Percentiles rank a stretch among this genome's conserved stretches.
Conservation (phyloP, 176 grass and related monocot species). For the Carex parvula region DNA sequence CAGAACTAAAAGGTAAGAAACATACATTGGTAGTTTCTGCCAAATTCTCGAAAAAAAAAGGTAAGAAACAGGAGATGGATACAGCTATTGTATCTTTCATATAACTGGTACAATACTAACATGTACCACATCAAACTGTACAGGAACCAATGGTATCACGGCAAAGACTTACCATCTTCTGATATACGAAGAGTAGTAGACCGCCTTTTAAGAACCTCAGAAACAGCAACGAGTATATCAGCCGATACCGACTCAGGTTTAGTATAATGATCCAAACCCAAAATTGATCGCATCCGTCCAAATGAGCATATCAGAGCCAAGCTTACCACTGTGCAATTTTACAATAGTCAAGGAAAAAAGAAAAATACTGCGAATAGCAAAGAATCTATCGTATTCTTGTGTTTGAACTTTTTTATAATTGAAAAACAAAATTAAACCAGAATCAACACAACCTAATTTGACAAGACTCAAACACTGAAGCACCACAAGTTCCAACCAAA, state of each 20-base stretch:
- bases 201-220: slow-evolving; percentile 49
- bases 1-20: slow-evolving; percentile 2
- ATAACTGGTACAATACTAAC: background rate
- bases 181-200: slow-evolving; percentile 60
- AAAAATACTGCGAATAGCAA: slow-evolving; percentile 9
- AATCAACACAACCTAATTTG: background rate
- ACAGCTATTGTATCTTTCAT: slow-evolving; percentile 1
- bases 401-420: background rate
- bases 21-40: background rate
- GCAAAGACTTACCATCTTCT: slow-evolving; percentile 53
- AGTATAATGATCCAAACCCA: slow-evolving; percentile 44
- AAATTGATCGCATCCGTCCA: slow-evolving; percentile 58
- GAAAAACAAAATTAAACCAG: slow-evolving; percentile 1
- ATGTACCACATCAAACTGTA: background rate
- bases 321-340: slow-evolving; percentile 60
- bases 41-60: background rate
- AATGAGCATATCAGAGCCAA: slow-evolving; percentile 89
- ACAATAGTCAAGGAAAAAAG: background rate
- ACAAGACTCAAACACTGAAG: background rate
- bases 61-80: background rate
- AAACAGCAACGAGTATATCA: slow-evolving; percentile 45
- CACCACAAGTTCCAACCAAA: background rate
- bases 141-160: background rate
- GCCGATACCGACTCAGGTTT: slow-evolving; percentile 52
- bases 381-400: background rate